Evolutionary conservation across 805 yeast genomes (phyloP).

Genomic region (Alloascoidea africana): DNA sequence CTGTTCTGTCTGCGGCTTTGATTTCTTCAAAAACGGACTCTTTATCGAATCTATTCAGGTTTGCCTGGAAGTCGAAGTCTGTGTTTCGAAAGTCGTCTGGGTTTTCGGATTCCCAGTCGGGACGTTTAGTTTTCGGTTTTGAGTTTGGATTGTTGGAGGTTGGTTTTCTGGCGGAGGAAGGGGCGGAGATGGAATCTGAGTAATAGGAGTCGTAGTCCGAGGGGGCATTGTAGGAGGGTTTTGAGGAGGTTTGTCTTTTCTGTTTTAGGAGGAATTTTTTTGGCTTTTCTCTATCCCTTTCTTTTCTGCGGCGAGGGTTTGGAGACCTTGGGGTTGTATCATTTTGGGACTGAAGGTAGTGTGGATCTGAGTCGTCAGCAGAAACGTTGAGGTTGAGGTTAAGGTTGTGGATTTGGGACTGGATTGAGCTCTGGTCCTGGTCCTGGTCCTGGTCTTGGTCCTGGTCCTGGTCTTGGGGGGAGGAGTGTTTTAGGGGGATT

Average conservation of each 20-base stretch:
- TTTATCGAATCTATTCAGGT: constrained; percentile 72
- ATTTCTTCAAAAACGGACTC: constrained; percentile 65
- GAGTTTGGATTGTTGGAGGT: constrained; percentile 5
- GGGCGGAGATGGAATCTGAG: background rate
- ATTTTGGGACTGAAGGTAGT: background rate
- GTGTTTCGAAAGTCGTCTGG: constrained; percentile 36
- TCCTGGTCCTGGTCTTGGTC: constrained; percentile 3
- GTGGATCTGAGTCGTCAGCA: constrained; percentile 2
- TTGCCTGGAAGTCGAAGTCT: constrained; percentile 82
- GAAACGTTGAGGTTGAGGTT: background rate
- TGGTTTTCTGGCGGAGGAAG: constrained; percentile 4
- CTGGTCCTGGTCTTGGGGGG: too few species aligned
- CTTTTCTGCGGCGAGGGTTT: background rate
- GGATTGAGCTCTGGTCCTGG: background rate
- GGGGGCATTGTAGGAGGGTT: constrained; percentile 5
- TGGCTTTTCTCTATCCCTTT: too few species aligned
- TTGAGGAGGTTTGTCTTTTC: constrained; percentile 3
- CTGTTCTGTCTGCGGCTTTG: constrained; percentile 43
- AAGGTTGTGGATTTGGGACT: background rate
- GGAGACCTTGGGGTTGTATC: background rate
- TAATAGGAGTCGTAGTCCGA: constrained; percentile 6
- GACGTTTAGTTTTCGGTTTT: constrained; percentile 7
- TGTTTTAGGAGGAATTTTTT: constrained; percentile 1
- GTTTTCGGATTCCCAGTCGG: constrained; percentile 17
- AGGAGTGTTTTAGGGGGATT: background rate